phyloP scores from a whole-genome alignment of 148 eudicot genomes.

The Amaranthus hypochondriacus region DNA sequence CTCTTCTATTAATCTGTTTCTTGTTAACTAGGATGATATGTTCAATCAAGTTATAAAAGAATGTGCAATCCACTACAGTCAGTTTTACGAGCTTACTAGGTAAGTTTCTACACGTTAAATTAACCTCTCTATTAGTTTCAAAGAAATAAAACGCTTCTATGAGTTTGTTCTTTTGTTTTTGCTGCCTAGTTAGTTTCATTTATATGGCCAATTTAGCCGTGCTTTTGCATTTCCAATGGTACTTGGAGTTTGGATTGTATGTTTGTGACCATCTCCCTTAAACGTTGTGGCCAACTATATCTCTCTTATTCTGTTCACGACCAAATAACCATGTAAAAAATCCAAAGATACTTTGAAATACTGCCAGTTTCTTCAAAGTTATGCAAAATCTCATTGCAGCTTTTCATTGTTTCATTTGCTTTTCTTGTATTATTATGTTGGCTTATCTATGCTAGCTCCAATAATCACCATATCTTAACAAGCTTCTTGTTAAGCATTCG shows the following conservation, averaged over 20 bases:
- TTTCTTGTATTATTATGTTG: neutral
- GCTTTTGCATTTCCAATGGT: neutral
- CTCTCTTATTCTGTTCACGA: neutral
- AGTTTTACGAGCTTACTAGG: conserved; percentile 66
- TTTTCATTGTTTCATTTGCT: neutral
- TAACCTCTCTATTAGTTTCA: neutral
- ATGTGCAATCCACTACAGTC: conserved; percentile 70
- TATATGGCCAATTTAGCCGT: neutral
- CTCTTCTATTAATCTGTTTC: conserved; percentile 12
- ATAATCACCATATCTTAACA: neutral
- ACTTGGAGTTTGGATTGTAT: neutral
- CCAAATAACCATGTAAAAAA: neutral
- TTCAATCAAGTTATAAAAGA: conserved; percentile 80
- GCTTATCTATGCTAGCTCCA: neutral
- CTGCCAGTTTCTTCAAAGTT: neutral
- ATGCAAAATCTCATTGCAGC: neutral
- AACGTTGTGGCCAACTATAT: neutral
- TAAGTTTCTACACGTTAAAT: conserved; percentile 6
- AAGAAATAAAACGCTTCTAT: too few relatives aligned
- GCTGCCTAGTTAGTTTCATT: neutral
- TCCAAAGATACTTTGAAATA: neutral
- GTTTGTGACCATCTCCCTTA: neutral
- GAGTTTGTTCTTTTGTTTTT: neutral
- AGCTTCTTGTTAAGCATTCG: neutral
- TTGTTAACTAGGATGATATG: conserved; percentile 53